phyloP scores from a whole-genome alignment of 169 alveolate genomes.

The Cryptosporidium andersoni region DNA sequence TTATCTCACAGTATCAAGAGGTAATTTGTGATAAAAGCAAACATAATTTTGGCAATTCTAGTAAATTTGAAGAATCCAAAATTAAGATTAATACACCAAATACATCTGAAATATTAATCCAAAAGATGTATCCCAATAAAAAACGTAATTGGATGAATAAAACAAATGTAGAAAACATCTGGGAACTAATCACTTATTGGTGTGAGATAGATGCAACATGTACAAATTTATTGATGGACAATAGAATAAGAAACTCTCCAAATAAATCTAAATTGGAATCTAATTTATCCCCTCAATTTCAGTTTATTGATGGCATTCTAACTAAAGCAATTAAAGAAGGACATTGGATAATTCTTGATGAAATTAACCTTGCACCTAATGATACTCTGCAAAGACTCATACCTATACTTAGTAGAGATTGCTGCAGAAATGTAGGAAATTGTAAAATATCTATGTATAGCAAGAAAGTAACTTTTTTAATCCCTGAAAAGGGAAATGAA shows the following conservation, averaged over 20 bases:
- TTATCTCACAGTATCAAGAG: neutral
- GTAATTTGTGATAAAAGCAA: neutral
- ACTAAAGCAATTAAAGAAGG: conserved; percentile 97
- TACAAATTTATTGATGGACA: conserved; percentile 1
- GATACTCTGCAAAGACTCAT: conserved; percentile 93
- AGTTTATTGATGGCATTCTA: conserved; percentile 96
- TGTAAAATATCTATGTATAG: neutral
- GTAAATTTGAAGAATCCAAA: neutral
- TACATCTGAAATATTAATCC: neutral
- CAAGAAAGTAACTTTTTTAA: conserved; percentile 68
- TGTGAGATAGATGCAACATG: conserved; percentile 7
- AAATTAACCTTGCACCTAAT: conserved; percentile 97
- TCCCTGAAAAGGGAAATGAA: conserved; percentile 86
- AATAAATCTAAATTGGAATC: neutral
- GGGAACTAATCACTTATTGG: conserved; percentile 18
- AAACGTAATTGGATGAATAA: neutral
- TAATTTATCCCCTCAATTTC: conserved; percentile 71
- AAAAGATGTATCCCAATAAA: neutral
- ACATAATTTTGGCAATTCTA: neutral
- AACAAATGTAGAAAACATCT: conserved; percentile 4
- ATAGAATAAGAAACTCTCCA: conserved; percentile 16
- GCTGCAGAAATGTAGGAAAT: neutral
- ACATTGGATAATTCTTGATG: conserved; percentile 99
- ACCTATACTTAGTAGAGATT: conserved; percentile 80
- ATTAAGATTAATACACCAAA: neutral